Evolutionary conservation across 768 basidiomycete species (phyloP).

Genomic region (Fomitopsis pulvina): DNA sequence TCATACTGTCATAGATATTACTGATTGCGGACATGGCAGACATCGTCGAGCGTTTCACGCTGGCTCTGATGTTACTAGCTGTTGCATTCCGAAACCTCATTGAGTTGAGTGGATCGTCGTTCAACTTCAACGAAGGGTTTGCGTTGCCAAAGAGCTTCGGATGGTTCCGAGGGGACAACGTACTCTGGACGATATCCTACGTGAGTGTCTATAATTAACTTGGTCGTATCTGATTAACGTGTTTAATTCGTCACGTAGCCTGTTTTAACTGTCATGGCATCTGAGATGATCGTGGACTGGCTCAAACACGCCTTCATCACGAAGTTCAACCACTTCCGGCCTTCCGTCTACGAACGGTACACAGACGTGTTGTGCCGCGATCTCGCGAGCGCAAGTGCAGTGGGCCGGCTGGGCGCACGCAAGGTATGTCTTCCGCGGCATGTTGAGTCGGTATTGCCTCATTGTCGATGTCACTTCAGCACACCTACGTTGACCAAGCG

Average conservation of each 20-base stretch:
- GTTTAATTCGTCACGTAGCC: slow-evolving; percentile 50
- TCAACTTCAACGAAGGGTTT: slow-evolving; percentile 65
- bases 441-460: not conserved
- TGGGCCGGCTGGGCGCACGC: slow-evolving; percentile 58
- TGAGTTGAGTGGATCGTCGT: slow-evolving; percentile 87
- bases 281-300: slow-evolving; percentile 97
- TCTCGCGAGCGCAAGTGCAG: slow-evolving; percentile 70
- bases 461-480: slow-evolving; percentile 43
- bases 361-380: slow-evolving; percentile 94
- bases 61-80: slow-evolving; percentile 82
- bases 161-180: slow-evolving; percentile 73
- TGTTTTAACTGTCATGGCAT: slow-evolving; percentile 82
- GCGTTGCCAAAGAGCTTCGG: slow-evolving; percentile 79
- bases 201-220: slow-evolving; percentile 38
- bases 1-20: not conserved
- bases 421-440: slow-evolving; percentile 43
- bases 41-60: slow-evolving; percentile 94
- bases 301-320: slow-evolving; percentile 99
- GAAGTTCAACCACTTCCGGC: slow-evolving; percentile 97
- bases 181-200: slow-evolving; percentile 85
- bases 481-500: slow-evolving; percentile 91
- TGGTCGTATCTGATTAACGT: not conserved
- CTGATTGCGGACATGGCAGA: slow-evolving; percentile 40
- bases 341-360: slow-evolving; percentile 91
- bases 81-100: slow-evolving; percentile 94